Evolutionary conservation across 192 early-diverging fungal genomes (phyloP).

Genomic region (Funneliformis geosporum): DNA sequence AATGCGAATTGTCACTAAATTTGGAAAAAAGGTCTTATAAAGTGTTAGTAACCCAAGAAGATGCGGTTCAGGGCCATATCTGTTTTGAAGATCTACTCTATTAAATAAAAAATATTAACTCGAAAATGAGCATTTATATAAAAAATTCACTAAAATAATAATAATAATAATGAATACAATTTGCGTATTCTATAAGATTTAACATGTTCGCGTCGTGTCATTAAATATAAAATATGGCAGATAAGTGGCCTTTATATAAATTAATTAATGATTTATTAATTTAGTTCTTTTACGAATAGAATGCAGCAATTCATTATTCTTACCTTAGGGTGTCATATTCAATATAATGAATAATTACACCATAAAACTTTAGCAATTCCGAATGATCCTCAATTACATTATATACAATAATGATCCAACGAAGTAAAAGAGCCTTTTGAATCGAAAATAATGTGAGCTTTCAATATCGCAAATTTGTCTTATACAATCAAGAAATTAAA

Average conservation of each 20-base stretch:
- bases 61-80: slow-evolving; percentile 43
- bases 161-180: slow-evolving; percentile 43
- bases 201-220: slow-evolving; percentile 53
- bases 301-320: neutral
- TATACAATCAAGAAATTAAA: neutral
- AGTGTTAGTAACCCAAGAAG: slow-evolving; percentile 50
- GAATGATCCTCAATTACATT: slow-evolving; percentile 49
- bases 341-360: slow-evolving; percentile 55
- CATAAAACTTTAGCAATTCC: slow-evolving; percentile 48
- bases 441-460: neutral
- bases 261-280: neutral
- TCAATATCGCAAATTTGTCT: neutral
- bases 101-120: neutral
- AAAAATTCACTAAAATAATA: neutral
- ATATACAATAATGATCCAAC: slow-evolving; percentile 52
- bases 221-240: slow-evolving; percentile 51
- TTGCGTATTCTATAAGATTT: slow-evolving; percentile 53
- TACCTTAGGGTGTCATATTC: slow-evolving; percentile 48
- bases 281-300: neutral
- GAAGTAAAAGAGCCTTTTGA: slow-evolving; percentile 42
- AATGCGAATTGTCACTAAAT: slow-evolving; percentile 42
- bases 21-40: slow-evolving; percentile 51
- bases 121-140: neutral
- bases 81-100: slow-evolving; percentile 44
- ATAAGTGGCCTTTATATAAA: slow-evolving; percentile 40